A percentile compares a stretch with the other conserved stretches of the same genome.
Conservation (phyloP, 441 rosid genomes). For the Pelargonium myrrhifolium region DNA sequence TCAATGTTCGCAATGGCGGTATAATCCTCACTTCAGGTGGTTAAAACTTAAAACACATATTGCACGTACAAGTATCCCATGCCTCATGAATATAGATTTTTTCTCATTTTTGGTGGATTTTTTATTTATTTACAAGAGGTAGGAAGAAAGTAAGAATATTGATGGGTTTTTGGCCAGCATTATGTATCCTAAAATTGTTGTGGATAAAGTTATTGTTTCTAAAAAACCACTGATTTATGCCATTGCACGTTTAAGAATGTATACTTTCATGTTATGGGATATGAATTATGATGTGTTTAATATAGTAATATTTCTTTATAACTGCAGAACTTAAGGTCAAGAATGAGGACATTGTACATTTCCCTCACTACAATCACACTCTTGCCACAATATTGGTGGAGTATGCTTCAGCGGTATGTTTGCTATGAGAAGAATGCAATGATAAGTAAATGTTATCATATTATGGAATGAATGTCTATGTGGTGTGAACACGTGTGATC, state of each 20-base stretch:
- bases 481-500: not conserved
- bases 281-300: not conserved
- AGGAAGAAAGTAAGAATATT: not conserved
- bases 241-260: not conserved
- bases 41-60: not conserved
- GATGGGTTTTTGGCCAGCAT: not conserved
- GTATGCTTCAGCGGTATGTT: slow-evolving; percentile 87
- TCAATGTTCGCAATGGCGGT: not conserved
- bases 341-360: slow-evolving; percentile 21
- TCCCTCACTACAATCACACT: slow-evolving; percentile 62
- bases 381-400: slow-evolving; percentile 72
- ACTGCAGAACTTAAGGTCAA: slow-evolving; percentile 47
- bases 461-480: not conserved
- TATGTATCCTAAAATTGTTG: not conserved
- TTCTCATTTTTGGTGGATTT: not conserved
- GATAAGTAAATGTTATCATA: slow-evolving; percentile 1
- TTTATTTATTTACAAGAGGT: not conserved
- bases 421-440: not conserved
- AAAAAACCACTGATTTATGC: not conserved
- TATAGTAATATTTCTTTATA: not conserved
- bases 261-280: not conserved
- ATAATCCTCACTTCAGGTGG: not conserved
- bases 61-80: not conserved
- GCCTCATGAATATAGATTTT: not conserved
- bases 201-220: not conserved